phyloP scores from a whole-genome alignment of 768 basidiomycete species.

The Pleurotus tuoliensis region DNA sequence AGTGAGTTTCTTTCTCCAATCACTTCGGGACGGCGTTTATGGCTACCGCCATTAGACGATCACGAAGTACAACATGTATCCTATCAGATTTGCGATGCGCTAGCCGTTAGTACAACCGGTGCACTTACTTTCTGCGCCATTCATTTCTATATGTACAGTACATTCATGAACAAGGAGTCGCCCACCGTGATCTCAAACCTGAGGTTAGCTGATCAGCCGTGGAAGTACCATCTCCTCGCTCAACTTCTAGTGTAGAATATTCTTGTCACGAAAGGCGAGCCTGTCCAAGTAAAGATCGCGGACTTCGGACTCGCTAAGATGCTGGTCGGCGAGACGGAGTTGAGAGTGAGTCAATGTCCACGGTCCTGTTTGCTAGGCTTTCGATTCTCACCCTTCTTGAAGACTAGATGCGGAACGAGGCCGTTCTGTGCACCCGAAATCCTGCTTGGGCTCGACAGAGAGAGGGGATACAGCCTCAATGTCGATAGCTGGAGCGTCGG shows the following conservation, averaged over 20 bases:
- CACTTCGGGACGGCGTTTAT: not conserved
- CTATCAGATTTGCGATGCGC: slow-evolving; percentile 77
- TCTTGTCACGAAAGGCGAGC: slow-evolving; percentile 64
- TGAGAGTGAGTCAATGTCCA: slow-evolving; percentile 47
- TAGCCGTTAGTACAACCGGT: slow-evolving; percentile 46
- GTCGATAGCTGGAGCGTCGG: slow-evolving; percentile 98
- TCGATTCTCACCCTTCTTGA: not conserved
- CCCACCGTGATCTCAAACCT: slow-evolving; percentile 94
- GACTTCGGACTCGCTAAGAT: slow-evolving; percentile 96
- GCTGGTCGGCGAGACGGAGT: slow-evolving; percentile 71
- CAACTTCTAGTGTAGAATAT: slow-evolving; percentile 55
- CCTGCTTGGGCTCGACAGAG: slow-evolving; percentile 51
- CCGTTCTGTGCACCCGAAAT: slow-evolving; percentile 93
- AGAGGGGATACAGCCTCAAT: slow-evolving; percentile 75
- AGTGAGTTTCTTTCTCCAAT: slow-evolving; percentile 35
- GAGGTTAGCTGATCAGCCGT: slow-evolving; percentile 40
- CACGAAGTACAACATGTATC: slow-evolving; percentile 63
- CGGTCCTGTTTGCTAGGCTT: not conserved
- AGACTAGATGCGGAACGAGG: slow-evolving; percentile 97
- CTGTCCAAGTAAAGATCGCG: slow-evolving; percentile 81
- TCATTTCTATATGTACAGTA: slow-evolving; percentile 33
- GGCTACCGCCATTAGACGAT: slow-evolving; percentile 36
- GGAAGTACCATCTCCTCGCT: not conserved
- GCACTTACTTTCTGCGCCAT: not conserved
- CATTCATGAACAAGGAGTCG: slow-evolving; percentile 73